phyloP scores from a whole-genome alignment of 345 rosid genomes.

The Eucalyptus regnans region DNA sequence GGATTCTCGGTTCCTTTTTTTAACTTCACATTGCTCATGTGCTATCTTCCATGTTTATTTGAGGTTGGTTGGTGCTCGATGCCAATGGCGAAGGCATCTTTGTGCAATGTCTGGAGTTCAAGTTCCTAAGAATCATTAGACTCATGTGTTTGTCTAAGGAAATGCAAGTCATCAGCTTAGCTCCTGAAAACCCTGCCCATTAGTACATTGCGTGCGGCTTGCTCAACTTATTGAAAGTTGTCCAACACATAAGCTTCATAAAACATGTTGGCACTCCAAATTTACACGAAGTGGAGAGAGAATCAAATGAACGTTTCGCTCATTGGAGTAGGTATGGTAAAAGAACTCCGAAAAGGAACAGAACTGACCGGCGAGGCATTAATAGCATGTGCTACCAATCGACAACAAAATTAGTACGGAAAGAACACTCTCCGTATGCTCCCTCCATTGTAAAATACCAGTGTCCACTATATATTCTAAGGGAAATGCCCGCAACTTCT shows the following conservation, averaged over 20 bases:
- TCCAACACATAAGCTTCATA: not conserved
- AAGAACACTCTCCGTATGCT: not conserved
- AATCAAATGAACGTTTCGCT: not conserved
- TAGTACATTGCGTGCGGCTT: not conserved
- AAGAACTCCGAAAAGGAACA: not conserved
- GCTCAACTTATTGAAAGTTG: not conserved
- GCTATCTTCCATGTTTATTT: not conserved
- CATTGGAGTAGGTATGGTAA: not conserved
- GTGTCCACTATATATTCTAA: not conserved
- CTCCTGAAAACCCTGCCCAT: not conserved
- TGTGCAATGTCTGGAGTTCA: not conserved
- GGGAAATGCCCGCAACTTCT: not conserved
- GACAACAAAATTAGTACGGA: not conserved
- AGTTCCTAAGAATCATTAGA: not conserved
- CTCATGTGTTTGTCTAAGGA: not conserved
- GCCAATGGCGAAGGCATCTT: not conserved
- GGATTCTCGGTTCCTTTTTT: not conserved
- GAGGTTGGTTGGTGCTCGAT: not conserved
- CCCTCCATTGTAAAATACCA: not conserved
- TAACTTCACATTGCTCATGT: not conserved
- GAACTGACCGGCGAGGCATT: not conserved
- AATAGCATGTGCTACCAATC: not conserved
- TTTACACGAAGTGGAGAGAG: not conserved
- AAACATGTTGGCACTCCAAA: not conserved
- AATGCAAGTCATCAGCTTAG: not conserved